Percentiles rank a stretch among this genome's conserved stretches.
phyloP scores from a whole-genome alignment of 2,329 filamentous ascomycete species.

The Sarocladium oryzae region DNA sequence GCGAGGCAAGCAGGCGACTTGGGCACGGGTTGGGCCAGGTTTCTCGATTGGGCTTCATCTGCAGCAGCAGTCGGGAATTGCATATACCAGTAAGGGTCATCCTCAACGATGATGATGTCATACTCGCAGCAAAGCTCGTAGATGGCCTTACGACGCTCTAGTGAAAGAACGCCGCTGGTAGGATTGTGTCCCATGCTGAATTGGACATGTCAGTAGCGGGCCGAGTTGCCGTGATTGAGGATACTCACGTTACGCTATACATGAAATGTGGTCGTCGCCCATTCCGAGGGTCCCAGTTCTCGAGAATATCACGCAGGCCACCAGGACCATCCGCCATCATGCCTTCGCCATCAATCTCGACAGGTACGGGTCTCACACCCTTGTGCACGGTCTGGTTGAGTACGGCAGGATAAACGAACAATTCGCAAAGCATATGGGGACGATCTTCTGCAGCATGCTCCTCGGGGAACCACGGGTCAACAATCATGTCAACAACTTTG shows the following conservation, averaged over 20 bases:
- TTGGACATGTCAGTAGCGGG: neutral
- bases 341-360: constrained; percentile 71
- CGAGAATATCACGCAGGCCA: constrained; percentile 69
- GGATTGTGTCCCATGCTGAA: constrained; percentile 68
- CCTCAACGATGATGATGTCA: constrained; percentile 86
- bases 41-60: constrained; percentile 43
- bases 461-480: constrained; percentile 66
- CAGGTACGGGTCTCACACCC: constrained; percentile 66
- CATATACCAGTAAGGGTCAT: constrained; percentile 94
- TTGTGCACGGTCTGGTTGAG: constrained; percentile 59
- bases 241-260: constrained; percentile 79
- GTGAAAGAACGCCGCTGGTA: constrained; percentile 66
- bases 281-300: constrained; percentile 70
- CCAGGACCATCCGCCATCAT: constrained; percentile 70
- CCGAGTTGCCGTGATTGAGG: neutral
- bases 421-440: constrained; percentile 74
- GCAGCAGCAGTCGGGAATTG: constrained; percentile 70
- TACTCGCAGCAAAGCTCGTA: constrained; percentile 77
- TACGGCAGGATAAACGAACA: constrained; percentile 75
- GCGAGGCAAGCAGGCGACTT: constrained; percentile 24
- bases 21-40: constrained; percentile 23
- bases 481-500: constrained; percentile 71
- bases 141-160: constrained; percentile 68
- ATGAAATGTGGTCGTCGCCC: constrained; percentile 76
- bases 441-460: constrained; percentile 60